Evolutionary conservation across 2,329 filamentous ascomycete genomes (phyloP).

Genomic region (Exophiala bonariae): DNA sequence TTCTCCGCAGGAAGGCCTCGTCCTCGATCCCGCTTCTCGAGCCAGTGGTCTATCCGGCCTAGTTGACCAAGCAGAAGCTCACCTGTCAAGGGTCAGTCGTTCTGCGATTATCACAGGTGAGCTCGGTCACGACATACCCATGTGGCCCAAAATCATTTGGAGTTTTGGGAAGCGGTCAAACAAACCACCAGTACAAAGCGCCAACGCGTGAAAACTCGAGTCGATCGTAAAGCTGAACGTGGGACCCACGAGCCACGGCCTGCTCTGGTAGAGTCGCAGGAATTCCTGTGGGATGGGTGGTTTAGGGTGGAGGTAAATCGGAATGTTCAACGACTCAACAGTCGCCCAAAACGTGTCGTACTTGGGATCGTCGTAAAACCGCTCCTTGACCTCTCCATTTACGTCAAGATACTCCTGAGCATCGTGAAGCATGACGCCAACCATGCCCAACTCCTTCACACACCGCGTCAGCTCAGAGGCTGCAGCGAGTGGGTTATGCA

Average conservation of each 20-base stretch:
- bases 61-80: conserved; percentile 11
- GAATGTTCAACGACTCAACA: conserved; percentile 16
- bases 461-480: conserved; percentile 42
- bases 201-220: conserved; percentile 14
- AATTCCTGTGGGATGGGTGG: conserved; percentile 4
- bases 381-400: neutral
- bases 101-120: too few species aligned
- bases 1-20: conserved; percentile 27
- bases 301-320: conserved; percentile 27
- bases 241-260: conserved; percentile 25
- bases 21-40: conserved; percentile 18
- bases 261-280: conserved; percentile 13
- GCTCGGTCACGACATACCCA: conserved; percentile 4
- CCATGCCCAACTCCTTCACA: conserved; percentile 40
- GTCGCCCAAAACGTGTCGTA: conserved; percentile 48
- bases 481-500: conserved; percentile 40
- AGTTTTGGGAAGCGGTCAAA: conserved; percentile 11
- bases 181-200: conserved; percentile 8
- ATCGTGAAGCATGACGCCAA: conserved; percentile 17
- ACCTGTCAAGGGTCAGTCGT: conserved; percentile 1
- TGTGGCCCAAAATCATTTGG: conserved; percentile 11
- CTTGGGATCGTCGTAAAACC: conserved; percentile 56
- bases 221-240: conserved; percentile 25
- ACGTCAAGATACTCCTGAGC: conserved; percentile 4
- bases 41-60: conserved; percentile 22